Conservation (phyloP, 768 basidiomycete genomes). For the Agaricus blazei region DNA sequence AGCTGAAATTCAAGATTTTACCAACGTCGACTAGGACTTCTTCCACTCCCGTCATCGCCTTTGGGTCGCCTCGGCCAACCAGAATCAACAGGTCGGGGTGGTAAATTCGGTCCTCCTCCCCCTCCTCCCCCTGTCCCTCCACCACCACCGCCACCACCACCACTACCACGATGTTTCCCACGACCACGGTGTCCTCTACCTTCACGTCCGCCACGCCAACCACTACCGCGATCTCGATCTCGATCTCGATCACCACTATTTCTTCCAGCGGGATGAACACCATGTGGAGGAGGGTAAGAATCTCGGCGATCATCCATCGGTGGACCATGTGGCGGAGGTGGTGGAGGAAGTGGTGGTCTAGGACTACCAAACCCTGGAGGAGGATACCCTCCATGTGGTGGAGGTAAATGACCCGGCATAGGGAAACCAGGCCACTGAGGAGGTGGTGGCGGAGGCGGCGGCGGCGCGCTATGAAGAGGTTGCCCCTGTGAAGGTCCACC, state of each 20-base stretch:
- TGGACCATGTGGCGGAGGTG: constrained; percentile 15
- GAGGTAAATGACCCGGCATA: constrained; percentile 9
- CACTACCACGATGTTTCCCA: constrained; percentile 11
- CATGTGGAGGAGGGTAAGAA: constrained; percentile 29
- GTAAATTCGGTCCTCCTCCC: constrained; percentile 17
- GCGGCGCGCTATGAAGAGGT: constrained; percentile 11
- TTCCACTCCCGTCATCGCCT: constrained; percentile 17
- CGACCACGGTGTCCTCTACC: constrained; percentile 18
- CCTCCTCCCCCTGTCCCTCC: constrained; percentile 12
- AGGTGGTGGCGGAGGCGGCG: constrained; percentile 12
- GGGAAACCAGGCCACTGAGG: constrained; percentile 8
- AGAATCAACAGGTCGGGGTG: constrained; percentile 43
- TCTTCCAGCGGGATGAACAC: constrained; percentile 27
- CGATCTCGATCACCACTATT: constrained; percentile 22
- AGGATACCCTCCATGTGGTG: constrained; percentile 10
- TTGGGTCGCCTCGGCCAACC: constrained; percentile 52
- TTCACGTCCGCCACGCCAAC: constrained; percentile 24
- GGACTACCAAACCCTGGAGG: constrained; percentile 1
- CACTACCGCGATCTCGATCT: constrained; percentile 23
- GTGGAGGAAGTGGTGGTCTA: constrained; percentile 10
- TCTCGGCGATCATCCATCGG: constrained; percentile 16
- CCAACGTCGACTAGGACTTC: constrained; percentile 19
- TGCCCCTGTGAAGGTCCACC: constrained; percentile 14
- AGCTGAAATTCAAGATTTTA: not conserved
- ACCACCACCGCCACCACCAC: constrained; percentile 13